A percentile compares a stretch with the other conserved stretches of the same genome.
Evolutionary conservation across 2,329 filamentous ascomycete genomes (phyloP).

Genomic region (Eutypella sp.): DNA sequence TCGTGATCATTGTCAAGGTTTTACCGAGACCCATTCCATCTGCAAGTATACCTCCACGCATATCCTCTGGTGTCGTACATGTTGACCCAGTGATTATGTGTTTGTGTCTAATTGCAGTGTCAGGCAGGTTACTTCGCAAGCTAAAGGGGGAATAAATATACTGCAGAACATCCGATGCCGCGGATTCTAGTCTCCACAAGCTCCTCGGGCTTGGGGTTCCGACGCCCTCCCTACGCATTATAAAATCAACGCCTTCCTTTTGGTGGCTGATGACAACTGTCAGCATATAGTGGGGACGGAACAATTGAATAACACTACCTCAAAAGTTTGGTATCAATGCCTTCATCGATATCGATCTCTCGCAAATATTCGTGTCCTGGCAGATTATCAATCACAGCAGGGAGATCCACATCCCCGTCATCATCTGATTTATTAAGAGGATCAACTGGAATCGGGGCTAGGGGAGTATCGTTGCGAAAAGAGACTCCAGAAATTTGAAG

Average conservation of each 20-base stretch:
- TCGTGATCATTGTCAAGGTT: constrained; percentile 15
- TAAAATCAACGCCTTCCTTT: constrained; percentile 13
- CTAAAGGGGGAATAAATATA: neutral
- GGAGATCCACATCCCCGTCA: constrained; percentile 4
- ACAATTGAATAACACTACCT: constrained; percentile 1
- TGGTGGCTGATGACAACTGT: constrained; percentile 10
- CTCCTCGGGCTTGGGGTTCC: neutral
- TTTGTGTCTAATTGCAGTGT: constrained; percentile 5
- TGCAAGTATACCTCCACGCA: constrained; percentile 14
- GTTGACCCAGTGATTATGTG: constrained; percentile 10
- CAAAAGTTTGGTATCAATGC: constrained; percentile 9
- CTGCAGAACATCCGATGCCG: neutral
- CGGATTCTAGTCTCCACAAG: constrained; percentile 7
- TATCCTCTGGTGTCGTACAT: constrained; percentile 5
- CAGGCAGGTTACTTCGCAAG: constrained; percentile 1
- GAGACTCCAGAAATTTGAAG: constrained; percentile 5
- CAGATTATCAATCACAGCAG: constrained; percentile 7
- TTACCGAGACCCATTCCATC: constrained; percentile 21
- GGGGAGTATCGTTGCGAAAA: constrained; percentile 5
- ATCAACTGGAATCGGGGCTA: constrained; percentile 6
- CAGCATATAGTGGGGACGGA: neutral
- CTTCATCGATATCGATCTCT: constrained; percentile 4
- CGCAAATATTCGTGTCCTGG: constrained; percentile 7
- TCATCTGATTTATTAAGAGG: neutral
- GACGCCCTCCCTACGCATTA: constrained; percentile 8